A percentile compares a stretch with the other conserved stretches of the same genome.
phyloP scores from a whole-genome alignment of 345 rosid genomes.

The Eutrema heterophyllum region DNA sequence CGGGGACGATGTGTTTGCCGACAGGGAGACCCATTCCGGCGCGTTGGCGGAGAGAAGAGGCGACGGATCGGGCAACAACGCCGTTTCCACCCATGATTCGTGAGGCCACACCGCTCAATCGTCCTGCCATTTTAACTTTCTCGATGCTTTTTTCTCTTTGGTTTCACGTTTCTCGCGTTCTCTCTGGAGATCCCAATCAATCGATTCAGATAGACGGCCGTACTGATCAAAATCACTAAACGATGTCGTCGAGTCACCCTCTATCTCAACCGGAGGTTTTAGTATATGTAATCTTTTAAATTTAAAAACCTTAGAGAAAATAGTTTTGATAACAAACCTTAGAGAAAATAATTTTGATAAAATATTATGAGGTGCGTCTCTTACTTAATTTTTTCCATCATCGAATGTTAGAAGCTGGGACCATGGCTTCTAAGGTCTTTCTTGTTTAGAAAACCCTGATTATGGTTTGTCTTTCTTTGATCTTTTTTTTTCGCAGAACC shows the following conservation, averaged over 20 bases:
- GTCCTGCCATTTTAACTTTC: conserved; percentile 60
- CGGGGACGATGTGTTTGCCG: conserved; percentile 93
- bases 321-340: background rate
- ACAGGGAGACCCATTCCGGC: conserved; percentile 97
- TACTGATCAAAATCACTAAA: background rate
- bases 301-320: background rate
- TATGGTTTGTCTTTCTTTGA: background rate
- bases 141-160: background rate
- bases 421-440: background rate
- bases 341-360: background rate
- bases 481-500: background rate
- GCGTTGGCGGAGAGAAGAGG: conserved; percentile 76
- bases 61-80: conserved; percentile 61
- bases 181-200: conserved; percentile 6
- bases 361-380: background rate
- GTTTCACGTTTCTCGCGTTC: conserved; percentile 8
- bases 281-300: background rate
- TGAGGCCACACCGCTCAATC: conserved; percentile 70
- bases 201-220: background rate
- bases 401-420: background rate
- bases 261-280: background rate
- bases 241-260: background rate
- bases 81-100: conserved; percentile 90
- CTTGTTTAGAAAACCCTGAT: no score
- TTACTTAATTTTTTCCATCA: background rate